Evolutionary conservation across 495 filamentous ascomycete genomes (phyloP).

Genomic region (Penicillium flavigenum): DNA sequence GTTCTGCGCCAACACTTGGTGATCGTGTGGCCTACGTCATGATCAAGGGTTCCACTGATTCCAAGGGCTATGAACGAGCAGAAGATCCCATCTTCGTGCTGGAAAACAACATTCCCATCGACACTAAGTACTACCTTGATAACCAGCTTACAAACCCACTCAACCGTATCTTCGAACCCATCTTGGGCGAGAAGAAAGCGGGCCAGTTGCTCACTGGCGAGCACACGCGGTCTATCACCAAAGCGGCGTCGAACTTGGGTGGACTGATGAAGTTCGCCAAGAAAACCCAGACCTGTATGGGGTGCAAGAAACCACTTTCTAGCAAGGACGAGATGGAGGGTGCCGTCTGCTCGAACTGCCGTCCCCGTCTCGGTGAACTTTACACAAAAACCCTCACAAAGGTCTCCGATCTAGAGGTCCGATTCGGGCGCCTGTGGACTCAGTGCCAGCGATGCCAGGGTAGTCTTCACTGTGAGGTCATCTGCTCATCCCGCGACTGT

Average conservation of each 20-base stretch:
- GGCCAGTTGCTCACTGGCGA: slow-evolving; percentile 79
- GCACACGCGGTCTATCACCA: slow-evolving; percentile 87
- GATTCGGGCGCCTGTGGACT: slow-evolving; percentile 93
- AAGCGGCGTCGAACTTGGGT: slow-evolving; percentile 84
- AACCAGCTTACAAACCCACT: slow-evolving; percentile 96
- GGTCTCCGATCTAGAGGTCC: slow-evolving; percentile 85
- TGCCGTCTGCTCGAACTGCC: slow-evolving; percentile 84
- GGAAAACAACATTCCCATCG: slow-evolving; percentile 96
- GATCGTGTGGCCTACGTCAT: slow-evolving; percentile 99
- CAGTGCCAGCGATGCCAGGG: slow-evolving; percentile 98
- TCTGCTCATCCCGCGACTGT: slow-evolving; percentile 93
- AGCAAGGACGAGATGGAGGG: slow-evolving; percentile 76
- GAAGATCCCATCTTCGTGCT: slow-evolving; percentile 97
- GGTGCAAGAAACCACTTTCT: slow-evolving; percentile 92
- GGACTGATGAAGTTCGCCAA: slow-evolving; percentile 98
- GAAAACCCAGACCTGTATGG: slow-evolving; percentile 96
- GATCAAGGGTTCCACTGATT: slow-evolving; percentile 81
- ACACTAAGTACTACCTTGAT: slow-evolving; percentile 98
- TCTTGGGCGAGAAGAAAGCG: slow-evolving; percentile 87
- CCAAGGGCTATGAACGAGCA: slow-evolving; percentile 91
- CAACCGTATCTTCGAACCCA: slow-evolving; percentile 94
- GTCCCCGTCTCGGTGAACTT: slow-evolving; percentile 81
- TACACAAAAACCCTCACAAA: slow-evolving; percentile 89
- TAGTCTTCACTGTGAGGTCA: slow-evolving; percentile 95
- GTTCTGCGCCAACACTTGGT: slow-evolving; percentile 89